These are phyloP conservation scores for Trametes maxima DNA, from an alignment of 768 basidiomycete genomes.

Conservation along the genomic window DNA sequence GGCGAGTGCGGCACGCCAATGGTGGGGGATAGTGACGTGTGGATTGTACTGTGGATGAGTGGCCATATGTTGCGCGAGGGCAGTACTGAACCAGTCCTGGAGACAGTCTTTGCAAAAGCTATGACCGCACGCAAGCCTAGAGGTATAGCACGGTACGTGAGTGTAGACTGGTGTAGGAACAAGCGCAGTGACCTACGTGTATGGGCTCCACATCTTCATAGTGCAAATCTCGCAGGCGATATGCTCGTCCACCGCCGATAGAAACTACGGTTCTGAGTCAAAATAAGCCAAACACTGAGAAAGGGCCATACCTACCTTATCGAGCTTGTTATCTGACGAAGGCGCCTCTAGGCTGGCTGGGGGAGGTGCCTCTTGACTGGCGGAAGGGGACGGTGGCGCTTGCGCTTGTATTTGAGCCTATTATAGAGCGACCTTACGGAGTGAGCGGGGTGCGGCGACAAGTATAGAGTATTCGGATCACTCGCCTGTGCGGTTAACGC, in stretches of 20 bases:
- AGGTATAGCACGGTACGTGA: neutral
- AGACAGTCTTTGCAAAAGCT: constrained; percentile 68
- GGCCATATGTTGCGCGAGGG: constrained; percentile 50
- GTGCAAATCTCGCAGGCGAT: constrained; percentile 69
- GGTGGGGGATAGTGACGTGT: constrained; percentile 7
- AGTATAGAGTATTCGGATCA: neutral
- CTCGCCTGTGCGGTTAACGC: constrained; percentile 4
- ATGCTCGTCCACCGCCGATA: constrained; percentile 48
- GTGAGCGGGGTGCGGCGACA: too few species aligned
- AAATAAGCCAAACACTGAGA: too few species aligned
- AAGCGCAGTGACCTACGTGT: constrained; percentile 47
- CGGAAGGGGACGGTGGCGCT: neutral
- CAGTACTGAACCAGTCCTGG: constrained; percentile 53
- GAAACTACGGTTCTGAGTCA: neutral
- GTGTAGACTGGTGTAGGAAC: neutral
- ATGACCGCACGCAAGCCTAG: constrained; percentile 71
- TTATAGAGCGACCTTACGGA: neutral
- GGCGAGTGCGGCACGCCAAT: constrained; percentile 14
- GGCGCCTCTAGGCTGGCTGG: neutral
- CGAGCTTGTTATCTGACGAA: neutral
- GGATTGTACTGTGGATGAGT: constrained; percentile 47
- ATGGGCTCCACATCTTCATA: constrained; percentile 64
- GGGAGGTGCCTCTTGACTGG: neutral
- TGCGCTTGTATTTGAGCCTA: neutral
- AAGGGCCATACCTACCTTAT: constrained; percentile 3